Conservation (phyloP, 2,329 filamentous ascomycete species). For the Microthyrium microscopicum region DNA sequence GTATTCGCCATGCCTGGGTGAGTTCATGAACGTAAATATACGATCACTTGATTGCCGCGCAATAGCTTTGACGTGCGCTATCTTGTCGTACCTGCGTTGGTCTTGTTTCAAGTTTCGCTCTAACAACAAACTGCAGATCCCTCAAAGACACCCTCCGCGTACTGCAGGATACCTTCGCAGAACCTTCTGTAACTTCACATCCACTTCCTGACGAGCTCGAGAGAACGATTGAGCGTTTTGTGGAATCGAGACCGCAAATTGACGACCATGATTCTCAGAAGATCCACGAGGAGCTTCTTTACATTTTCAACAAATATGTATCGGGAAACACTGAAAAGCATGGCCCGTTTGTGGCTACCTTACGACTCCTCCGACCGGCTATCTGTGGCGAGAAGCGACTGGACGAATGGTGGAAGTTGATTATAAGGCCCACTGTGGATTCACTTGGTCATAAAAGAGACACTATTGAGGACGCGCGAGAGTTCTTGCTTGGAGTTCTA, state of each 20-base stretch:
- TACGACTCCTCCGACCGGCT: constrained; percentile 46
- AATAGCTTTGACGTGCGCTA: too few relatives aligned
- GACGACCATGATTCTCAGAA: constrained; percentile 55
- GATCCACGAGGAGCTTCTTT: constrained; percentile 55
- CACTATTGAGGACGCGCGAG: constrained; percentile 46
- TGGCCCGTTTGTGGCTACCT: constrained; percentile 50
- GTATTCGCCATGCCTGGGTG: too few relatives aligned
- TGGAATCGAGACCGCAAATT: constrained; percentile 47
- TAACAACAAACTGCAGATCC: too few relatives aligned
- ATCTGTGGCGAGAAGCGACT: constrained; percentile 47
- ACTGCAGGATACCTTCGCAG: constrained; percentile 27
- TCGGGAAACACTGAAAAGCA: constrained; percentile 38
- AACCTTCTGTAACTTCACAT: constrained; percentile 7
- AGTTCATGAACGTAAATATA: too few relatives aligned
- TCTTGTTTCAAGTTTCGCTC: too few relatives aligned
- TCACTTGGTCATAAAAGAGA: constrained; percentile 44
- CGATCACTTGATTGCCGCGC: too few relatives aligned
- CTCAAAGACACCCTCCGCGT: constrained; percentile 32
- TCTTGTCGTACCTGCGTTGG: too few relatives aligned
- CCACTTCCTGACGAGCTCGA: constrained; percentile 52
- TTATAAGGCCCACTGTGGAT: constrained; percentile 40
- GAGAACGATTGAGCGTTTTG: constrained; percentile 46
- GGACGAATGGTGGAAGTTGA: constrained; percentile 54
- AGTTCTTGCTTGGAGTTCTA: constrained; percentile 48
- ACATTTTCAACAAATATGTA: constrained; percentile 49